These are phyloP conservation scores for Vitis hybrid DNA, from an alignment of 177 flowering plant species.

Conservation along the genomic window DNA sequence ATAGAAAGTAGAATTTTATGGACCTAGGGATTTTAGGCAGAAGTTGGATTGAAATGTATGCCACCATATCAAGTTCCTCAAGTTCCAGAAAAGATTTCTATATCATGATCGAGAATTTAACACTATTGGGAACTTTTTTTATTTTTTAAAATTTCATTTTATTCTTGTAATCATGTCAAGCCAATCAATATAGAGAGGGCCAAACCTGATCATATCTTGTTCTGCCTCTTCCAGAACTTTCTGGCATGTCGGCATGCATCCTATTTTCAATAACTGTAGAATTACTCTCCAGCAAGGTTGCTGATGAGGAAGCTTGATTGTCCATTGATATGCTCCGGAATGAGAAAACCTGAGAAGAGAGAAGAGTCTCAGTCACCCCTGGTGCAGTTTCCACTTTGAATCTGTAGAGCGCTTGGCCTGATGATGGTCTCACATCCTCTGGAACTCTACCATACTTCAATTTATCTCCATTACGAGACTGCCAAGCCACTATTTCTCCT, in stretches of 20 bases:
- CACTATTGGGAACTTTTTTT: neutral
- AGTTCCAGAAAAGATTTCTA: neutral
- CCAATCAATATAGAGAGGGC: neutral
- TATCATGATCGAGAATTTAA: neutral
- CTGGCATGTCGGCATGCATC: conserved; percentile 25
- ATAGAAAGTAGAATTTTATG: neutral
- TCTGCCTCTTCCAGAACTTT: conserved; percentile 36
- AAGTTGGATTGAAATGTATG: neutral
- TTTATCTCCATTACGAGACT: conserved; percentile 75
- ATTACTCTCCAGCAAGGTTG: conserved; percentile 24
- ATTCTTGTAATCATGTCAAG: neutral
- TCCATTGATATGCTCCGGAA: conserved; percentile 56
- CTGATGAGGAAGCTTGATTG: conserved; percentile 41
- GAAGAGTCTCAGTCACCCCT: conserved; percentile 55
- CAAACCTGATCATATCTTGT: conserved; percentile 54
- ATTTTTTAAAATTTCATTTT: too few relatives aligned
- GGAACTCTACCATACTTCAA: conserved; percentile 90
- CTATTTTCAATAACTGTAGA: conserved; percentile 19
- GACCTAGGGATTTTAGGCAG: neutral
- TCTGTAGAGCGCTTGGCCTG: conserved; percentile 93
- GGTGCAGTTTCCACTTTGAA: conserved; percentile 70
- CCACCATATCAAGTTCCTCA: neutral
- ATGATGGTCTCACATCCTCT: conserved; percentile 82
- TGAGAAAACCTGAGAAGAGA: conserved; percentile 90
- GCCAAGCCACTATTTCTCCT: conserved; percentile 97